A percentile compares a stretch with the other conserved stretches of the same genome.
phyloP scores from a whole-genome alignment of 2,329 filamentous ascomycete genomes.

The Scleromitrula shiraiana region DNA sequence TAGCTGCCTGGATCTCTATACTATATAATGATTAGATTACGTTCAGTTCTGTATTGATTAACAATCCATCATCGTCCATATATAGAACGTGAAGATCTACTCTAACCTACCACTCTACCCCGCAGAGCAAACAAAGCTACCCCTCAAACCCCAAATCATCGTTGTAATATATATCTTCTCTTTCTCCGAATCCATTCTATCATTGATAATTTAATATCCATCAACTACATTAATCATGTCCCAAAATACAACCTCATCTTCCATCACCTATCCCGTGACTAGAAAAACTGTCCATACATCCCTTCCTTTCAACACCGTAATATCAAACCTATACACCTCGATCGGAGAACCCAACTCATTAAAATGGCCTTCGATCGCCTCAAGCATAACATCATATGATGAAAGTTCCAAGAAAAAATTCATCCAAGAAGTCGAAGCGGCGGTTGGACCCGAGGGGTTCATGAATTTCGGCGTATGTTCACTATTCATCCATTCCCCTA shows the following conservation, averaged over 20 bases:
- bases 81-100: too few species aligned
- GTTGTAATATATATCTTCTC: too few species aligned
- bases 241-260: neutral
- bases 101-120: too few species aligned
- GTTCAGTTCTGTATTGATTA: too few species aligned
- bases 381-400: slow-evolving; percentile 6
- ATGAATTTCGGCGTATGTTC: slow-evolving; percentile 17
- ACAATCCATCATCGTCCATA: too few species aligned
- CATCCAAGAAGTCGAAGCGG: neutral
- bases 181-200: too few species aligned
- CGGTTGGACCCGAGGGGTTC: slow-evolving; percentile 17
- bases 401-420: slow-evolving; percentile 10
- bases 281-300: slow-evolving; percentile 8
- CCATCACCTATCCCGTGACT: slow-evolving; percentile 3
- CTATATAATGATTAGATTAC: too few species aligned
- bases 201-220: too few species aligned
- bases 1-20: too few species aligned
- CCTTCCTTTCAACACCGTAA: slow-evolving; percentile 10
- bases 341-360: slow-evolving; percentile 9
- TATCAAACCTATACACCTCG: slow-evolving; percentile 15
- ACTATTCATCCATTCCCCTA: neutral
- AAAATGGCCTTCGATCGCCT: slow-evolving; percentile 4
- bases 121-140: too few species aligned
- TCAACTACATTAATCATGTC: neutral
- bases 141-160: too few species aligned